Base-by-base conservation (phyloP, 2,329 filamentous ascomycete species). In the Scytalidium sp. region DNA sequence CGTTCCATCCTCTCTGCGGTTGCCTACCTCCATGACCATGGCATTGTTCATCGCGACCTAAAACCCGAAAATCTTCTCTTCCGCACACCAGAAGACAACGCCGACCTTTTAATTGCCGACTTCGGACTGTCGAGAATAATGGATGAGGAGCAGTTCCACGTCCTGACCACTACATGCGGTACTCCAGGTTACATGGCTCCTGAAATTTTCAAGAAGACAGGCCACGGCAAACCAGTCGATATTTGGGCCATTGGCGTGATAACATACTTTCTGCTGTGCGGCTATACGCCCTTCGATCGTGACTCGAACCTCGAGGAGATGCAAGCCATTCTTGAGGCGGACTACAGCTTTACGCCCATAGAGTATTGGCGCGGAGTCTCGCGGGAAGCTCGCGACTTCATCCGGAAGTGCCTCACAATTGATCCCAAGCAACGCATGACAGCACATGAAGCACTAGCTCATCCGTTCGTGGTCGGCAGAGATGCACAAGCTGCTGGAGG, bases 151-250 rank as follows among this genome's bases (percentile, higher is more conserved):
- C 90, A 96, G 67, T 97, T 97, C 70, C 94, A 97, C 67, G 93
- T 97, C 23, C 75, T 99, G 55, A 99, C 94, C 10, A 99, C 94
- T 1, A 99, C 94, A 1, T 99, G 94, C 67, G 94, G 94, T 52
- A 99, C 94, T 1, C 94, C 94, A 3, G 94, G 94, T 44, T 99
- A 99, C 72, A 99, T 99, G 94, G 94, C 94, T 2, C 94, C 94
- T 19, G 94, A 99, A 69, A 99, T 99, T 63, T 99, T 99, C 75
- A 96, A 96, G 71, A 99, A 99, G 77, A 92, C 88, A 7, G 94
- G 94, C 21, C 94, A 99, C 68, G 94, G 94, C 56, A 99, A 97
- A 71, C 92, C 94, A 60, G 94, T 99, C 47, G 94, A 99, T 68
- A 86, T 99, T 56, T 99, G 94, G 94, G 94, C 94, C 32, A 90